Evolutionary conservation across 306 rosid species (phyloP), one percentile per base, ranked within the genome.

Genomic region (Fagus crenata): DNA sequence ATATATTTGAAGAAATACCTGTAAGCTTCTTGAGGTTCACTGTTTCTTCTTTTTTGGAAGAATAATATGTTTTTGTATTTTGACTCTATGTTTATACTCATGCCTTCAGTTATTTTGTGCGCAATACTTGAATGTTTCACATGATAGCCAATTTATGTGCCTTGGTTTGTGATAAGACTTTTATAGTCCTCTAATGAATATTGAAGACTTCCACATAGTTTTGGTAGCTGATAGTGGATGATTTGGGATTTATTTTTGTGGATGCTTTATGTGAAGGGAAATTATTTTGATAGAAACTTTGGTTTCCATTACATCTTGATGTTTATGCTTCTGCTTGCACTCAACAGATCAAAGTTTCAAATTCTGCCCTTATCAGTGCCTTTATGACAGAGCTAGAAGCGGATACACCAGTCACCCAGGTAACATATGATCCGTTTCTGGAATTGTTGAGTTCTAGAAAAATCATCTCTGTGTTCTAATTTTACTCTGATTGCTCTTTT

Each of bases 1-100:
- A 92, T 81, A 92, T 95, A 80, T 95, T 95, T 15, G 97, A 92
- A 85, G 99, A 95, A 86, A 95, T 95, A 80, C 97, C 99, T 58
- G 97, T 95, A 85, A 88, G 97, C 55, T 68, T 77, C 74, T 55
- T 56, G 0, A 65, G 53, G 67, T 73, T 78, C 74, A 39, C 40
- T 53, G 14, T 75, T 68, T 61, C 33, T 53, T 64, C 22, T 46
- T 7, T 70, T 69, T 71, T 31, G 53, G 49, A 36, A n/a, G 33
- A 49, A 17, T 71, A 58, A 53, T 32, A n/a, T 32, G 68, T 4
- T 31, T 49, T 54, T 18, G 15, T 14, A 0, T 53, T 13, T 59
- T 18, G 0, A 54, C 5, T 18, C 32, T 74, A 3, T 49, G 14
- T 12, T 55, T 1, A 17, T 8, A 15, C 18, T 0, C 40, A 61